These are phyloP conservation scores for Panaeolus papilionaceus DNA, from an alignment of 768 basidiomycete species.

Conservation along the genomic window DNA sequence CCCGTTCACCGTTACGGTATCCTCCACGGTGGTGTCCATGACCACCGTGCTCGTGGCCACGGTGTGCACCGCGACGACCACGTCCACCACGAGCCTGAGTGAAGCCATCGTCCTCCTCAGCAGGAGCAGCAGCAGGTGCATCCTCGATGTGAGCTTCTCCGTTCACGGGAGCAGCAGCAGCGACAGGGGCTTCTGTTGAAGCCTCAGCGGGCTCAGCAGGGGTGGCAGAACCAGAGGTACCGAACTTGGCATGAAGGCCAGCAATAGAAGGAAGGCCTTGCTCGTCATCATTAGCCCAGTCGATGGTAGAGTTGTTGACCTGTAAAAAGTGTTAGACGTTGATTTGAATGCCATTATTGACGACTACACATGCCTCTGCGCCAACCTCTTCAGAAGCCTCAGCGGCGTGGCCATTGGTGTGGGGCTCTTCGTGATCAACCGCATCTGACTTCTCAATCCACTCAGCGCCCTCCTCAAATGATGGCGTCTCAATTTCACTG, in stretches of 20 bases:
- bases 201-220: slow-evolving; percentile 50
- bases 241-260: slow-evolving; percentile 77
- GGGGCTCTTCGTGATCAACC: slow-evolving; percentile 36
- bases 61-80: slow-evolving; percentile 46
- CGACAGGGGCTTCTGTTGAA: slow-evolving; percentile 29
- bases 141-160: slow-evolving; percentile 32
- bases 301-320: slow-evolving; percentile 50
- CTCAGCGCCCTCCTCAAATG: slow-evolving; percentile 59
- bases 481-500: slow-evolving; percentile 70
- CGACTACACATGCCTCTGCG: slow-evolving; percentile 26
- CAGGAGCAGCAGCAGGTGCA: slow-evolving; percentile 19
- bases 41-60: slow-evolving; percentile 38
- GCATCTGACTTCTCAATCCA: slow-evolving; percentile 60
- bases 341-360: background rate
- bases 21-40: slow-evolving; percentile 31
- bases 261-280: slow-evolving; percentile 80
- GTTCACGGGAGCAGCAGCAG: slow-evolving; percentile 34
- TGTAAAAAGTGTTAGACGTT: slow-evolving; percentile 19
- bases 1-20: slow-evolving; percentile 42
- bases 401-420: slow-evolving; percentile 37
- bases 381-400: slow-evolving; percentile 27
- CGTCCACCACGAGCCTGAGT: slow-evolving; percentile 54
- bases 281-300: slow-evolving; percentile 89
- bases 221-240: slow-evolving; percentile 74
- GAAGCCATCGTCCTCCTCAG: slow-evolving; percentile 70